Evolutionary conservation across 371 early-diverging fungal genomes (phyloP), one percentile per base, ranked within the genome.

Genomic region (Lichtheimia hyalospora): DNA sequence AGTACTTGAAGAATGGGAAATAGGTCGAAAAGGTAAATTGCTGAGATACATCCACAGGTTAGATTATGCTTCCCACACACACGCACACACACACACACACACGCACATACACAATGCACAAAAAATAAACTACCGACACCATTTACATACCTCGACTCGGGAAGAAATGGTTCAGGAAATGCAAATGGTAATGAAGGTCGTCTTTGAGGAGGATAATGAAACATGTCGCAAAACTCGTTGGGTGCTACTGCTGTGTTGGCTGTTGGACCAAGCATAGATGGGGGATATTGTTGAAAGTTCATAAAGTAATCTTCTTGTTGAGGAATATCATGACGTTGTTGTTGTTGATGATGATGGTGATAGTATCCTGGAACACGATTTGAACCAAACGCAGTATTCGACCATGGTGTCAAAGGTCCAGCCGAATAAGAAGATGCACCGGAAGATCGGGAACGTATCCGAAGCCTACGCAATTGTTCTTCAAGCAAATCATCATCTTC

Each of bases 401-500:
- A 51, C 21, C 53, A 46, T 18, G 46, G 46, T 18, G 46, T 46
- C 46, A 46, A 21, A 10, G 46, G 46, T 21, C 46, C 46, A 49
- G 49, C 21, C 4, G 49, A 49, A 21, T 13, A 42, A 21, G 43
- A 55, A 40, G 43, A 52, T 27, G 53, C 53, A 34, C 81, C 81
- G 2, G 77, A 77, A 0, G 81, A 81, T 57, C 76, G 72, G 8
- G 77, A 77, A 15, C 81, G 61, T 13, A 34, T 57, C 52, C 48
- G 57, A 39, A 62, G n/a, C 50, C 58, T 25, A 28, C 42, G 52
- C 34, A 55, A 21, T 44, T 43, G 56, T 14, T 70, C 70, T 16
- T 66, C 71, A 16, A 53, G 16, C 50, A 18, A 15, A 14, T 58
- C 51, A 41, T 76, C 72, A 15, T 75, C 71, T 25, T 77, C 81